A percentile compares a stretch with the other conserved stretches of the same genome.
Conservation (phyloP, 176 grass and related monocot genomes). For the Calamus simplicifolius region DNA sequence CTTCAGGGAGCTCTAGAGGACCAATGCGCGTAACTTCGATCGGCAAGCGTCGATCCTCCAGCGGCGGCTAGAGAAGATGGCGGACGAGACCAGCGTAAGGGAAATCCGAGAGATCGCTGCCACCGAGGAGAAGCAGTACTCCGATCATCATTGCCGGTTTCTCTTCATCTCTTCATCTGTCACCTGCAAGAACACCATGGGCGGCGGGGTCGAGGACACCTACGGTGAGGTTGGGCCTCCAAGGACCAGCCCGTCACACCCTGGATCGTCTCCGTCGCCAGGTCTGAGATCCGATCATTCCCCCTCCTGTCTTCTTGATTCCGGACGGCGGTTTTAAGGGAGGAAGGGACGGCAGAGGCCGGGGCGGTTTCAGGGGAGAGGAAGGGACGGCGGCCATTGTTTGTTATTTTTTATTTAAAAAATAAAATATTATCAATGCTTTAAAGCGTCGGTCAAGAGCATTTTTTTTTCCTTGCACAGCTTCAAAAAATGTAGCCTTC, state of each 20-base stretch:
- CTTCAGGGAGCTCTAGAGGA: conserved; percentile 32
- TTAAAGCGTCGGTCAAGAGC: no score
- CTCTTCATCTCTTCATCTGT: no score
- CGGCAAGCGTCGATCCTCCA: conserved; percentile 72
- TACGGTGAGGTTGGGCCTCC: conserved; percentile 50
- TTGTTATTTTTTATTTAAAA: no score
- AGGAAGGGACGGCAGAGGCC: no score
- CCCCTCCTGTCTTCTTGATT: conserved; percentile 1
- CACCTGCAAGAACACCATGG: conserved; percentile 8
- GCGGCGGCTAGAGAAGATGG: conserved; percentile 60
- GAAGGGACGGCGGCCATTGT: no score
- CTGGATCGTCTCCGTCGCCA: conserved; percentile 79
- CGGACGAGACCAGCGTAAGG: conserved; percentile 39
- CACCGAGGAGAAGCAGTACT: not conserved
- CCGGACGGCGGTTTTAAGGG: no score
- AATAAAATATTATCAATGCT: no score
- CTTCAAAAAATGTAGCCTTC: no score
- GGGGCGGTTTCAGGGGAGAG: no score
- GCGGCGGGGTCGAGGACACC: conserved; percentile 25
- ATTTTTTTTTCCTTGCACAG: no score
- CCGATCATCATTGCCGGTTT: no score
- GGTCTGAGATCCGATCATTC: conserved; percentile 35
- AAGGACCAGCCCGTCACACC: conserved; percentile 80
- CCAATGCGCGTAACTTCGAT: conserved; percentile 68
- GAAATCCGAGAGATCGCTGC: conserved; percentile 53